phyloP scores from a whole-genome alignment of 2,329 filamentous ascomycete species.

The Davidsoniella australis region DNA sequence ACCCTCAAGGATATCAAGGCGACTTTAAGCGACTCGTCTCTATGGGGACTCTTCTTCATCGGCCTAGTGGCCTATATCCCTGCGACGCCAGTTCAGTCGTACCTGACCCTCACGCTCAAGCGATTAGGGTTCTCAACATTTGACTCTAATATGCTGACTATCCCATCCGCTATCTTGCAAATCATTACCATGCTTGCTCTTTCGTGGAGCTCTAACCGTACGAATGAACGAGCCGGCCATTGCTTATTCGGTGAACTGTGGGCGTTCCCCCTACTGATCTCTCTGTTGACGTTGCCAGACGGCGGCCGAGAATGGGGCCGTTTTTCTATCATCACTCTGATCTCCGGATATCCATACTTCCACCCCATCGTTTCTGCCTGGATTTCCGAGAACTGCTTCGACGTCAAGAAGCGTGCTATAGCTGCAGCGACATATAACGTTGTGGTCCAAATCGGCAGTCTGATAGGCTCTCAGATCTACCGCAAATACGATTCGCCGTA shows the following conservation, averaged over 20 bases:
- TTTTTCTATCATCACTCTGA: slow-evolving; percentile 19
- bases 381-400: slow-evolving; percentile 40
- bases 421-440: slow-evolving; percentile 34
- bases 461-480: slow-evolving; percentile 31
- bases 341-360: slow-evolving; percentile 21
- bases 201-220: slow-evolving; percentile 20
- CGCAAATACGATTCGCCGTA: slow-evolving; percentile 27
- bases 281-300: slow-evolving; percentile 18
- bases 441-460: slow-evolving; percentile 28
- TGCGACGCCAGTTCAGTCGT: slow-evolving; percentile 15
- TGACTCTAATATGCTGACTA: slow-evolving; percentile 38
- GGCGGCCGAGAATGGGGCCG: slow-evolving; percentile 18
- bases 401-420: slow-evolving; percentile 43
- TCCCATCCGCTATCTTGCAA: slow-evolving; percentile 21
- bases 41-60: slow-evolving; percentile 35
- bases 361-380: slow-evolving; percentile 32
- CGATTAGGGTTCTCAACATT: slow-evolving; percentile 24
- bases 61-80: slow-evolving; percentile 15
- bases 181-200: slow-evolving; percentile 14
- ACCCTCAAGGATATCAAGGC: slow-evolving; percentile 28
- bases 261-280: slow-evolving; percentile 20
- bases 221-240: slow-evolving; percentile 18
- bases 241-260: slow-evolving; percentile 20
- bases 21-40: slow-evolving; percentile 33
- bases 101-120: slow-evolving; percentile 17